Evolutionary conservation across 257 asterid species (phyloP).

Genomic region (Mentha longifolia): DNA sequence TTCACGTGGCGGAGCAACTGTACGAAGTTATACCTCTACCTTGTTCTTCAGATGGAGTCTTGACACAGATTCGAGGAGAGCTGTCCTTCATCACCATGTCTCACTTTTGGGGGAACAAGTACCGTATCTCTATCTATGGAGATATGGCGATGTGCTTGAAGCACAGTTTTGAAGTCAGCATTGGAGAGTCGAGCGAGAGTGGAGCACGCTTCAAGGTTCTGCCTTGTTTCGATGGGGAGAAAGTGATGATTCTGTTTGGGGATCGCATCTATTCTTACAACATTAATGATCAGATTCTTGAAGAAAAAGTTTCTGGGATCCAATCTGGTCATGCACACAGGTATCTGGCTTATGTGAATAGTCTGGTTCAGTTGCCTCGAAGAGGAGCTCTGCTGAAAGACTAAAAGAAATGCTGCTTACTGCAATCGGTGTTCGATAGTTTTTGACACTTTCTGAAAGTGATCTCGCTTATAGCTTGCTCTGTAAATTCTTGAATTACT

Average conservation of each 20-base stretch:
- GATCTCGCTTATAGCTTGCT: no score
- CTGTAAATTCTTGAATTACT: no score
- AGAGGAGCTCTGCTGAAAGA: background rate
- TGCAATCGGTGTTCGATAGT: background rate
- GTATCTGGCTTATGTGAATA: constrained; percentile 52
- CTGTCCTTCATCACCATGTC: constrained; percentile 41
- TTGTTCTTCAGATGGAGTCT: constrained; percentile 30
- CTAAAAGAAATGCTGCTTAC: background rate
- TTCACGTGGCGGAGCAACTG: constrained; percentile 32
- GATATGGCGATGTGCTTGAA: constrained; percentile 44
- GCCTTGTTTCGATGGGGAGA: constrained; percentile 38
- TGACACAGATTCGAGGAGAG: constrained; percentile 48
- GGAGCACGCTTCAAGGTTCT: constrained; percentile 11
- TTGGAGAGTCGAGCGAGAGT: background rate
- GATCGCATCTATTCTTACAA: constrained; percentile 28
- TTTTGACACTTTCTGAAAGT: no score
- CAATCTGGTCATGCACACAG: background rate
- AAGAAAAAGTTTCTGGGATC: background rate
- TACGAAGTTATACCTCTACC: constrained; percentile 41
- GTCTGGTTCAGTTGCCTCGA: constrained; percentile 41
- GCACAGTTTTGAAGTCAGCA: constrained; percentile 1
- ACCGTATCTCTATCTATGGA: constrained; percentile 35
- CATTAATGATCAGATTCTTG: constrained; percentile 25
- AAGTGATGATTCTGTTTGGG: constrained; percentile 41
- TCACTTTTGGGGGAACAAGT: background rate